Conservation (phyloP, 2,329 filamentous ascomycete species). For the Xenoacremonium recifei region DNA sequence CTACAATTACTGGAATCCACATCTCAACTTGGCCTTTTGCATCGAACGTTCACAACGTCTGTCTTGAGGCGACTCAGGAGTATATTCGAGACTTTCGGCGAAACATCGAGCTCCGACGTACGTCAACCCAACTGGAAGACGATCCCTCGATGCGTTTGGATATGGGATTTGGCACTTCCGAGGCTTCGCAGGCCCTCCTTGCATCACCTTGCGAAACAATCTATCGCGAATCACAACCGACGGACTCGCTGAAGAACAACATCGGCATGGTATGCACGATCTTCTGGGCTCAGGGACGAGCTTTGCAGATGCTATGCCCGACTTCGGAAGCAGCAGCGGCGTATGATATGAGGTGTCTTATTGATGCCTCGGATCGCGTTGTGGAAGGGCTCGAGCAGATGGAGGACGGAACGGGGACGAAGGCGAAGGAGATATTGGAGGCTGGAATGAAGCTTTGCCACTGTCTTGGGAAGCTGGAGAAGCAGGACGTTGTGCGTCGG, state of each 20-base stretch:
- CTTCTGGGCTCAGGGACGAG: conserved; percentile 3
- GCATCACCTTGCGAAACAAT: not conserved
- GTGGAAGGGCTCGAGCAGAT: not conserved
- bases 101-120: conserved; percentile 1
- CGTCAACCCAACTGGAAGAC: not conserved
- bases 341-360: not conserved
- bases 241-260: conserved; percentile 5
- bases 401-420: not conserved
- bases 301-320: conserved; percentile 3
- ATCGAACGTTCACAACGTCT: conserved; percentile 4
- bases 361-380: not conserved
- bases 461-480: not conserved
- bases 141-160: not conserved
- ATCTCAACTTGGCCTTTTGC: too few relatives aligned
- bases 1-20: not conserved
- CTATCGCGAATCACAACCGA: not conserved
- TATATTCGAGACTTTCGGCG: conserved; percentile 5
- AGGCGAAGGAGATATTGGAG: not conserved
- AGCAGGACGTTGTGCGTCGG: too few relatives aligned
- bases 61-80: conserved; percentile 1
- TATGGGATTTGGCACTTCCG: too few relatives aligned
- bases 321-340: conserved; percentile 1
- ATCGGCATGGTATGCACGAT: conserved; percentile 6
- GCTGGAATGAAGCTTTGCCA: conserved; percentile 3
- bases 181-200: not conserved